These are phyloP conservation scores for Perkinsus olseni DNA, from an alignment of 169 alveolate genomes.

Conservation along the genomic window DNA sequence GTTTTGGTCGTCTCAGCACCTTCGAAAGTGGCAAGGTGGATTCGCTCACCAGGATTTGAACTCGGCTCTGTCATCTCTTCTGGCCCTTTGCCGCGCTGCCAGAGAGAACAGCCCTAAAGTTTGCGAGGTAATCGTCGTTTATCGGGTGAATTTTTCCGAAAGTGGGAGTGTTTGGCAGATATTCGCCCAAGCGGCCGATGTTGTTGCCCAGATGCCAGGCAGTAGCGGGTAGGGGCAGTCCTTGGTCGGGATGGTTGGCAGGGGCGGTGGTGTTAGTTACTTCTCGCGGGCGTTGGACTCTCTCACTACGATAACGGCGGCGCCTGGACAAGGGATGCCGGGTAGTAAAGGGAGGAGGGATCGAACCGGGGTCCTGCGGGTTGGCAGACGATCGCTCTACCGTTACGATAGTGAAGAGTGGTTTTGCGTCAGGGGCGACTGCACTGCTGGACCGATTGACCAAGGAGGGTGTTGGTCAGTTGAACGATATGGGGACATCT, in stretches of 20 bases:
- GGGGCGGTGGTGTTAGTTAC: neutral
- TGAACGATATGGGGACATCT: neutral
- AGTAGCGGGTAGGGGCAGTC: neutral
- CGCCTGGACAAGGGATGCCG: neutral
- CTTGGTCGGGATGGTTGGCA: neutral
- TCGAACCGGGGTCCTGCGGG: neutral
- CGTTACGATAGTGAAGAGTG: neutral
- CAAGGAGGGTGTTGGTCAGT: neutral
- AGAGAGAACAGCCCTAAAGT: neutral
- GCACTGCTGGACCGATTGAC: neutral
- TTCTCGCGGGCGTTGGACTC: neutral
- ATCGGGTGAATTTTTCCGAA: neutral
- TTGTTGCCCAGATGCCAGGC: neutral
- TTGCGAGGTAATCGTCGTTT: neutral
- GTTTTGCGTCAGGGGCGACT: neutral
- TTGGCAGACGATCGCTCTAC: neutral
- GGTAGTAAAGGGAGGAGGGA: neutral
- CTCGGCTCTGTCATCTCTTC: neutral
- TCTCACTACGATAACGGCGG: neutral
- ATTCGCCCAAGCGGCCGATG: neutral
- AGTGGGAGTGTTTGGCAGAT: neutral
- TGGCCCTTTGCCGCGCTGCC: neutral
- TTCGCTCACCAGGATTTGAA: neutral
- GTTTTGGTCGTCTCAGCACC: neutral
- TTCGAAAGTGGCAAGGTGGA: neutral